Conservation (phyloP, 176 grass and related monocot species). For the Urochloa ruziziensis region DNA sequence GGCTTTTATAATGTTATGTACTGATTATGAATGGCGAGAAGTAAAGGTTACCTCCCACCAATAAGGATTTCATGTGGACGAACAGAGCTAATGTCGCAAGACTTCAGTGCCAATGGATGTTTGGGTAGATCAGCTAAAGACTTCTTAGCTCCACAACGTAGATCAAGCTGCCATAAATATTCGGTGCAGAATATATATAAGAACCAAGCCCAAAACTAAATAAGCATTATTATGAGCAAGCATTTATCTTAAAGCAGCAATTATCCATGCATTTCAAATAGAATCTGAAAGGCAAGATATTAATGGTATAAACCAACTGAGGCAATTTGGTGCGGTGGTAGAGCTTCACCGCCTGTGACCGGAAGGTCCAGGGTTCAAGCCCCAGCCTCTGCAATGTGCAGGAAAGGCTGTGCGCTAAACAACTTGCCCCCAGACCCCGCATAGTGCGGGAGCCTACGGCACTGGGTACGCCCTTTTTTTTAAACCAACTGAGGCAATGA, state of each 20-base stretch:
- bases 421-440: too few species aligned
- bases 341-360: too few species aligned
- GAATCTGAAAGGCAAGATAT: background rate
- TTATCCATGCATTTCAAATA: background rate
- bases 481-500: too few species aligned
- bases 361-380: too few species aligned
- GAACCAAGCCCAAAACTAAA: background rate
- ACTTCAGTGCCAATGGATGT: slow-evolving; percentile 69
- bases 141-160: slow-evolving; percentile 86
- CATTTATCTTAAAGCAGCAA: background rate
- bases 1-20: background rate
- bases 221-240: slow-evolving; percentile 1
- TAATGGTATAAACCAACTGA: background rate
- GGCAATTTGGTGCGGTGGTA: too few species aligned
- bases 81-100: slow-evolving; percentile 96
- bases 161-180: slow-evolving; percentile 72
- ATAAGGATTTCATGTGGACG: slow-evolving; percentile 87
- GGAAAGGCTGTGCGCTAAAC: too few species aligned
- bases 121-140: slow-evolving; percentile 70
- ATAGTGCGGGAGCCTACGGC: too few species aligned
- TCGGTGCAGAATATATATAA: background rate
- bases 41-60: slow-evolving; percentile 73
- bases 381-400: too few species aligned
- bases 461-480: too few species aligned
- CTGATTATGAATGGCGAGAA: slow-evolving; percentile 10